Conservation (phyloP, 225 moss, liverwort and hornwort genomes). For the Marchantia polymorpha region DNA sequence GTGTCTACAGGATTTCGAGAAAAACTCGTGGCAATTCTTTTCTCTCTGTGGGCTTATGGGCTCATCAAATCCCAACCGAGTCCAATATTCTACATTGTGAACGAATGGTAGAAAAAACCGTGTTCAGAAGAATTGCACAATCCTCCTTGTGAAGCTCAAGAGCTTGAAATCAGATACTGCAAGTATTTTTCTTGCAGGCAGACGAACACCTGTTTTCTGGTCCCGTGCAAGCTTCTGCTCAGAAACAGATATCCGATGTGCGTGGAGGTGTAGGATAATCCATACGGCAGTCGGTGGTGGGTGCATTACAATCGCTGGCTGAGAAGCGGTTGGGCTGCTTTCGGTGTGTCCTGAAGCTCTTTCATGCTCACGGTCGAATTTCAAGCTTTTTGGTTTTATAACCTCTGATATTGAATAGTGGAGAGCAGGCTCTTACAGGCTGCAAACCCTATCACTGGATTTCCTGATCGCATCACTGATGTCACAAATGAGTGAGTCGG, state of each 20-base stretch:
- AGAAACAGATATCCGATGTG: too few relatives aligned
- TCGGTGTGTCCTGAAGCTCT: too few relatives aligned
- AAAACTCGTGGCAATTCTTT: background rate
- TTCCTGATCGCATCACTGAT: background rate
- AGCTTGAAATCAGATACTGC: background rate
- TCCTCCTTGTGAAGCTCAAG: background rate
- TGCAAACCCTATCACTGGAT: conserved; percentile 19
- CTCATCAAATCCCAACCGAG: background rate
- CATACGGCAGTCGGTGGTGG: background rate
- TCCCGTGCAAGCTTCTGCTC: background rate
- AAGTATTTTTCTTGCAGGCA: background rate
- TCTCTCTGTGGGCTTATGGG: background rate
- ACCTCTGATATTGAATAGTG: background rate
- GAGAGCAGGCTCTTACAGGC: background rate
- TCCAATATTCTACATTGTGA: background rate
- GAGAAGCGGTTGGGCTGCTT: background rate
- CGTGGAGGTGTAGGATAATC: background rate
- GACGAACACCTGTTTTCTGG: background rate
- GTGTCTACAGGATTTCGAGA: background rate
- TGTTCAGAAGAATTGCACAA: background rate
- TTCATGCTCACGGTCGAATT: background rate
- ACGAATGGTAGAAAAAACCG: background rate
- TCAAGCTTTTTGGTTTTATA: background rate
- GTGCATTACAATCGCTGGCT: background rate
- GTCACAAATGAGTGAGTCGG: background rate